phyloP scores from a whole-genome alignment of 495 filamentous ascomycete genomes.

The Ramalina intermedia region DNA sequence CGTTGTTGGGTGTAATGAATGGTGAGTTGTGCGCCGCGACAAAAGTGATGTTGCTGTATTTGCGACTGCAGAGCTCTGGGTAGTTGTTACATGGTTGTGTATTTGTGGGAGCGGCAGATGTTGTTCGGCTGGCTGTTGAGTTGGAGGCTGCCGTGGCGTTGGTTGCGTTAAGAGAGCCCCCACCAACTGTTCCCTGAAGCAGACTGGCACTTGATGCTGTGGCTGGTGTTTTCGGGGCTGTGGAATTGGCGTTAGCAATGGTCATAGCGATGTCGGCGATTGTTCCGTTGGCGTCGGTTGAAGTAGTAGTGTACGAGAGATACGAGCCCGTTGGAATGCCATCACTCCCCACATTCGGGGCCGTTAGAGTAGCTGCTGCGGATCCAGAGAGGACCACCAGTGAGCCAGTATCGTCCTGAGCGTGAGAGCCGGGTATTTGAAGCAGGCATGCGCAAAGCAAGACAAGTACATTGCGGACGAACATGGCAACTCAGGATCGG shows the following conservation, averaged over 20 bases:
- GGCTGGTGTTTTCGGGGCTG: constrained; percentile 17
- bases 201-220: constrained; percentile 26
- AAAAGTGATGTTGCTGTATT: constrained; percentile 80
- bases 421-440: background rate
- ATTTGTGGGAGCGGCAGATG: constrained; percentile 35
- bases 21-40: constrained; percentile 82
- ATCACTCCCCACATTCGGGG: constrained; percentile 8
- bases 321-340: constrained; percentile 13
- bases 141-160: constrained; percentile 31
- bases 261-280: constrained; percentile 4
- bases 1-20: constrained; percentile 53
- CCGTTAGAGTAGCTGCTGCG: background rate
- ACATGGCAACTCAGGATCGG: too few relatives aligned
- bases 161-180: constrained; percentile 7
- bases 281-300: constrained; percentile 5
- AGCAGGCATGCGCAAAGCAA: constrained; percentile 1
- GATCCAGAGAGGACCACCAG: constrained; percentile 7
- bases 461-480: too few relatives aligned
- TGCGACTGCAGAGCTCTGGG: constrained; percentile 64
- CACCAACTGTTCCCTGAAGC: constrained; percentile 22
- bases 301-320: constrained; percentile 9
- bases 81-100: constrained; percentile 77
- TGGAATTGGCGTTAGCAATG: constrained; percentile 18
- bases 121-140: constrained; percentile 26
- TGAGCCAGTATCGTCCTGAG: constrained; percentile 3